Percentiles rank a stretch among this genome's conserved stretches.
phyloP scores from a whole-genome alignment of 2,329 filamentous ascomycete genomes.

The Trichoderma sp. region DNA sequence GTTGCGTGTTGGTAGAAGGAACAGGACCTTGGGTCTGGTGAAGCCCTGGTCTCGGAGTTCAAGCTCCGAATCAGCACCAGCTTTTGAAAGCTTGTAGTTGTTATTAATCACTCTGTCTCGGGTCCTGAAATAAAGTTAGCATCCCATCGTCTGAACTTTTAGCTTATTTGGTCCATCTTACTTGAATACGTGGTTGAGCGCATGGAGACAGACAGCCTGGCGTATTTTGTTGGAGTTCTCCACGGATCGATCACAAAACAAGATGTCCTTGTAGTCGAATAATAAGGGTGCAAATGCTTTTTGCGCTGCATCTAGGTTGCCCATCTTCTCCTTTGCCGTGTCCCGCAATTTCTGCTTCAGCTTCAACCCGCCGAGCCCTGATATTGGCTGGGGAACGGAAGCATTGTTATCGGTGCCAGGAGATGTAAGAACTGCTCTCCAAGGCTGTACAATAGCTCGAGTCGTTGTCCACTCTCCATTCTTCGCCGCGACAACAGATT shows the following conservation, averaged over 20 bases:
- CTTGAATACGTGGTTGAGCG: conserved; percentile 90
- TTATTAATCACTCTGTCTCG: conserved; percentile 91
- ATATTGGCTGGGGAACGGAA: conserved; percentile 33
- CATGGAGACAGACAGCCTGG: conserved; percentile 74
- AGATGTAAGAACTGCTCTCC: conserved; percentile 46
- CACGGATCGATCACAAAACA: conserved; percentile 70
- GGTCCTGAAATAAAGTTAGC: conserved; percentile 50
- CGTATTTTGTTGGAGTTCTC: conserved; percentile 67
- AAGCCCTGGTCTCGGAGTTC: conserved; percentile 93
- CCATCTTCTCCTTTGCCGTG: conserved; percentile 50
- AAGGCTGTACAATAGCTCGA: conserved; percentile 45
- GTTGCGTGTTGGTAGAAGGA: conserved; percentile 84
- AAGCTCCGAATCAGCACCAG: conserved; percentile 60
- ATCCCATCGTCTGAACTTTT: neutral
- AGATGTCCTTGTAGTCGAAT: conserved; percentile 78
- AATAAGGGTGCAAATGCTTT: conserved; percentile 66
- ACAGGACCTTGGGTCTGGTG: conserved; percentile 87
- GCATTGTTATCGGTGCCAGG: conserved; percentile 41
- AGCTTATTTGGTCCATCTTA: conserved; percentile 34
- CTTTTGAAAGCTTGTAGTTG: conserved; percentile 72
- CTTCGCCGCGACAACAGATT: conserved; percentile 50
- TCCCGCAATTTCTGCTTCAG: conserved; percentile 69
- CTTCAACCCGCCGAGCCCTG: conserved; percentile 48
- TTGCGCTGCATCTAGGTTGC: conserved; percentile 59
- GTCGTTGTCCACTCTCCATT: conserved; percentile 50